A percentile compares a stretch with the other conserved stretches of the same genome.
These are phyloP conservation scores for Carex sylvatica DNA, from an alignment of 202 grass and related monocot species.

Conservation along the genomic window DNA sequence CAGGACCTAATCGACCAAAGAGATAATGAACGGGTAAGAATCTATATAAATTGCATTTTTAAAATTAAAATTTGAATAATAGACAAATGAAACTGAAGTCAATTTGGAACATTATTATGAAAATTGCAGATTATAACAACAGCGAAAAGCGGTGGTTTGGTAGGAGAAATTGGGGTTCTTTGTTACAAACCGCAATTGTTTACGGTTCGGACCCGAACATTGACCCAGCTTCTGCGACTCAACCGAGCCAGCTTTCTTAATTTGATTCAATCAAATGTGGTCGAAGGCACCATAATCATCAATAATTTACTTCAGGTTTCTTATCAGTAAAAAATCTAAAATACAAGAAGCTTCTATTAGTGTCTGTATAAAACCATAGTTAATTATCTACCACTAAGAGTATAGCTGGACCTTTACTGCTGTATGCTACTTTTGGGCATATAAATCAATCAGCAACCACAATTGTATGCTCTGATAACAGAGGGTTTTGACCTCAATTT, in stretches of 20 bases:
- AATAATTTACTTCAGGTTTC: conserved; percentile 86
- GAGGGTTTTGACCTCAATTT: not conserved
- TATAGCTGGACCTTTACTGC: not conserved
- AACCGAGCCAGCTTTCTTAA: conserved; percentile 74
- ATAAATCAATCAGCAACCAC: not conserved
- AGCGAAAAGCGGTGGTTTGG: conserved; percentile 61
- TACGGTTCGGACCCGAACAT: conserved; percentile 83
- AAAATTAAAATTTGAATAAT: conserved; percentile 5
- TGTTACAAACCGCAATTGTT: conserved; percentile 90
- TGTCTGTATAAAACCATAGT: not conserved
- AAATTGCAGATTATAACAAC: conserved; percentile 44
- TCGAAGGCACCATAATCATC: conserved; percentile 89
- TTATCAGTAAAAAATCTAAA: not conserved
- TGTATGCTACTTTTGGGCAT: too few species aligned
- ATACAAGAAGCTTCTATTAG: not conserved
- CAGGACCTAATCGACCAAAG: conserved; percentile 65
- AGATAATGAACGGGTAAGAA: conserved; percentile 62
- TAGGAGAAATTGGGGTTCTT: conserved; percentile 97
- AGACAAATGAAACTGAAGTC: conserved; percentile 21
- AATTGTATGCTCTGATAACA: not conserved
- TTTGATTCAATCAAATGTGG: conserved; percentile 88
- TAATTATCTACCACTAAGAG: not conserved
- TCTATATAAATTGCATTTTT: conserved; percentile 23
- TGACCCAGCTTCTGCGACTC: conserved; percentile 82
- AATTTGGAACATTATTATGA: conserved; percentile 22